phyloP scores from a whole-genome alignment of 1,284 basidiomycete genomes.

The Thecaphora thlaspeos region DNA sequence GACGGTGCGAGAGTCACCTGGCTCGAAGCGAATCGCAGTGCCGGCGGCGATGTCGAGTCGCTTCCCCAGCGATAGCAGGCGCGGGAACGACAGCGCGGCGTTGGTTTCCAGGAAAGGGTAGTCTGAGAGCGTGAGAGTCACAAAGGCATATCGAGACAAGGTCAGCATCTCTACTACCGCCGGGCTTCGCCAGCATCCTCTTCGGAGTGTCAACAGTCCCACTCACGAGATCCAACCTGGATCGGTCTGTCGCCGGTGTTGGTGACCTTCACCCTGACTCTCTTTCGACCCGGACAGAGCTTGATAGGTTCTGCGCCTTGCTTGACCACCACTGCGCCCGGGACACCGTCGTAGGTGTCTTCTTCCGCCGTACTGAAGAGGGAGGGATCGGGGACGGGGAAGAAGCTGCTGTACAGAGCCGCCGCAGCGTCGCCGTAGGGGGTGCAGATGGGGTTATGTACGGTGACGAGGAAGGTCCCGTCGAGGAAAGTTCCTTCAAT shows the following conservation, averaged over 20 bases:
- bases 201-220: background rate
- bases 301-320: constrained; percentile 63
- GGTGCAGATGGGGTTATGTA: constrained; percentile 82
- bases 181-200: too few relatives aligned
- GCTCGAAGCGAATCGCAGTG: constrained; percentile 94
- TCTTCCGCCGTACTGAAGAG: constrained; percentile 34
- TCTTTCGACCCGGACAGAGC: constrained; percentile 72
- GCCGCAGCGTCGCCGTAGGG: constrained; percentile 69
- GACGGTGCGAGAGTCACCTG: constrained; percentile 83
- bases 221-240: constrained; percentile 62
- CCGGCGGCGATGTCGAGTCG: constrained; percentile 89
- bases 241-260: constrained; percentile 94
- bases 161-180: too few relatives aligned
- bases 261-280: constrained; percentile 74
- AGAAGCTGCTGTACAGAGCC: constrained; percentile 88
- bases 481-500: constrained; percentile 54
- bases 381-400: constrained; percentile 72
- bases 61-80: constrained; percentile 75
- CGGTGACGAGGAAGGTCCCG: constrained; percentile 53
- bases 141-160: too few relatives aligned
- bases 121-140: too few relatives aligned
- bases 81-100: constrained; percentile 76
- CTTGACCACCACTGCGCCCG: constrained; percentile 39
- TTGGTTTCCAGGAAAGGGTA: constrained; percentile 90
- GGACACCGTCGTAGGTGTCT: constrained; percentile 15